Percentiles rank a stretch among this genome's conserved stretches.
phyloP scores from a whole-genome alignment of 2,329 filamentous ascomycete genomes.

The Colletotrichum sp. region DNA sequence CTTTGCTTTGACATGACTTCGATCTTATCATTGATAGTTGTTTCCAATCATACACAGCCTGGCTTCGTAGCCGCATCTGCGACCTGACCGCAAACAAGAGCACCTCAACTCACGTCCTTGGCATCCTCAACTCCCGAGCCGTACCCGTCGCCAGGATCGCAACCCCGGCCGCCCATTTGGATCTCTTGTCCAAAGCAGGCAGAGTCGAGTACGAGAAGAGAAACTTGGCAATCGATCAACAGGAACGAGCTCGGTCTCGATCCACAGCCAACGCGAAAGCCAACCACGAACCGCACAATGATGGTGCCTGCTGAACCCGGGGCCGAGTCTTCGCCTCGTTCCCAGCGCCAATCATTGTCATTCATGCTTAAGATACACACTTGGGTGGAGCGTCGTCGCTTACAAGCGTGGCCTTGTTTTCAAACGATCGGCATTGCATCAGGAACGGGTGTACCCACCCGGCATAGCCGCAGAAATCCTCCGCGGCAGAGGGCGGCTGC shows the following conservation, averaged over 20 bases:
- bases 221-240: not conserved
- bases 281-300: not conserved
- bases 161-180: not conserved
- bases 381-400: not conserved
- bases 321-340: not conserved
- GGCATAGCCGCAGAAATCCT: not conserved
- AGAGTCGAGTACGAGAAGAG: not conserved
- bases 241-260: not conserved
- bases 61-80: not conserved
- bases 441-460: not conserved
- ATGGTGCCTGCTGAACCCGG: not conserved
- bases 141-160: not conserved
- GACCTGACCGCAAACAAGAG: not conserved
- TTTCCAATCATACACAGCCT: not conserved
- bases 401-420: not conserved
- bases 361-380: not conserved
- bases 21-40: fast-evolving
- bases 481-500: not conserved
- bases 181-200: not conserved
- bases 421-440: not conserved
- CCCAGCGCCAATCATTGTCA: not conserved
- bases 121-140: not conserved
- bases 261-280: not conserved
- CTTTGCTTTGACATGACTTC: not conserved
- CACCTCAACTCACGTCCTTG: not conserved